Base-by-base conservation (phyloP, 768 basidiomycete genomes). In the Butyriboletus loyo region DNA sequence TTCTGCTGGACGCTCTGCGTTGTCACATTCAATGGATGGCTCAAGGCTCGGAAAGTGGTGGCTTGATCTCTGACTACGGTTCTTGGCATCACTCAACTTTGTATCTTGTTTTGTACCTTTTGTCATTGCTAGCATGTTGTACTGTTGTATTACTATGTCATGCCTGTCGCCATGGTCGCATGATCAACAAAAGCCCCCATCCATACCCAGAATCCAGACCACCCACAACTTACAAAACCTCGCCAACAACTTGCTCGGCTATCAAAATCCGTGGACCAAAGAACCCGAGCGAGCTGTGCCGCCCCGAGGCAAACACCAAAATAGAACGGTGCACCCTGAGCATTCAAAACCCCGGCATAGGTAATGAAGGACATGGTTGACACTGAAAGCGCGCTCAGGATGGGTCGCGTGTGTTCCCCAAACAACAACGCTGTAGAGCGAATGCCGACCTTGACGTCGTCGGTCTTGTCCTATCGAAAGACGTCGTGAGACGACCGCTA, bases 341-440 rank as follows among this genome's bases (percentile, higher is more conserved):
- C 80, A 59, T 94, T 92, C 53, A 95, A 67, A 59, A 85, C 78
- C 1, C 96, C 96, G 1, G 93, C 88, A 57, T 83, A 82, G 2
- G 87, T 76, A 50, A 98, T 76, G 49, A 90, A 68, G 11, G 86
- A 85, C 58, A 97, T 62, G 41, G 89, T 84, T 3, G 87, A 81
- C 0, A 77, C 72, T 2, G 92, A 90, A 52, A 98, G 83, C 19
- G 77, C 81, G 21, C 79, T 68, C 45, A 98, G 81, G 59, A 97
- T 84, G 1, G 85, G 79, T 5, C 87, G 82, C 1, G 94, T 87
- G 24, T 80, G 76, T 31, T 80, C 74, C 25, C 87, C 91, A 64
- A 98, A 98, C 37, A 98, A 81, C 39, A 98, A 77, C 2, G 97
- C 97, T 3, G 94, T 99, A 13, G 94, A 97, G 53, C 86, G 90